Base-by-base conservation (phyloP, 108 stramenopile species). In the Parietichytrium sp. region DNA sequence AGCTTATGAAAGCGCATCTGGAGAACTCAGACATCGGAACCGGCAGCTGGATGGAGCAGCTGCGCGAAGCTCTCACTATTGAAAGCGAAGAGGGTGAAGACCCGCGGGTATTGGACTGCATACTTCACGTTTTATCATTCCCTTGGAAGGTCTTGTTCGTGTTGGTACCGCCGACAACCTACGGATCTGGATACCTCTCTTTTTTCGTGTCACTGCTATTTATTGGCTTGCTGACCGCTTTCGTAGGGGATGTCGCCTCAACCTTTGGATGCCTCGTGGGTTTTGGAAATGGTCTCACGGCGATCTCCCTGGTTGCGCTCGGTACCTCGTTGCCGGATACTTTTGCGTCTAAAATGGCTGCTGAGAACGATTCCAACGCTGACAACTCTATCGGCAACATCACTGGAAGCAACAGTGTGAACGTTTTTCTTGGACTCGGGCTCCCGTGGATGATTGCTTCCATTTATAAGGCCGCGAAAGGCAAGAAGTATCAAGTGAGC, bases 391-490 rank as follows among this genome's bases (percentile, higher is more conserved):
- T 86, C 36, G 85, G 85, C 27, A 86, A 86, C 50, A 55, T 86
- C 54, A 86, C 85, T 0, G 85, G 85, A 3, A 55, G 54, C 30
- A 86, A 86, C 55, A 52, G 80, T n/a, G 85, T 86, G 26, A 86
- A 86, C 48, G 85, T 86, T 23, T 86, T 86, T 61, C 55, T 86
- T 8, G 85, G 85, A 0, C 38, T 86, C 15, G 85, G 85, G 27
- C 54, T 86, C 33, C 85, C 85, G 16, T 86, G 85, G 85, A 25
- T 78, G n/a, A 86, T 86, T 45, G 85, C 82, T 23, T 30, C 83
- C 29, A 29, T 86, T 47, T 80, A 86, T 79, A 83, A 83, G 80
- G 3, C 18, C 54, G 10, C 20, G 7, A 16, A 29, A 26, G 49
- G 48, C 18, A 18, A 7, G 15, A 54, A 33, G 20, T 85, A 79